A percentile compares a stretch with the other conserved stretches of the same genome.
Evolutionary conservation across 345 rosid genomes (phyloP).

Genomic region (Hibiscus mutabilis): DNA sequence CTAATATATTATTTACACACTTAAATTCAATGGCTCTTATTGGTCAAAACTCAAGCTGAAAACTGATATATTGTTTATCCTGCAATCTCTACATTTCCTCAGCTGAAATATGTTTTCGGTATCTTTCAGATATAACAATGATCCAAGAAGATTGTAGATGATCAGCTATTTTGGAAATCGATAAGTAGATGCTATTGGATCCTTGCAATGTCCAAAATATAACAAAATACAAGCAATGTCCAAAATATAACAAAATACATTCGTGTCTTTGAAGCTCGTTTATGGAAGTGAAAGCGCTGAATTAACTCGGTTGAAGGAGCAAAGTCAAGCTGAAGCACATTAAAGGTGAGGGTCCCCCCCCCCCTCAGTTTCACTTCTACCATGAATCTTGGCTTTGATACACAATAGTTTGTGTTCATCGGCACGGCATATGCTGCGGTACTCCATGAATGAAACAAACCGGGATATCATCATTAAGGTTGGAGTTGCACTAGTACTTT

Average conservation of each 20-base stretch:
- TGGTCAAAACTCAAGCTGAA: neutral
- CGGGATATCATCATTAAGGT: neutral
- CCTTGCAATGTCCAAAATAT: constrained; percentile 1
- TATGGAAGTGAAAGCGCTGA: neutral
- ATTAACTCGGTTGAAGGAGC: neutral
- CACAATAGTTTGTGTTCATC: neutral
- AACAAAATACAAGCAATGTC: neutral
- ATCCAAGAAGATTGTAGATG: neutral
- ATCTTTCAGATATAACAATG: neutral
- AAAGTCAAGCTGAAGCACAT: neutral
- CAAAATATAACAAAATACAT: neutral
- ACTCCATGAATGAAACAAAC: neutral
- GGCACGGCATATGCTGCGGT: neutral
- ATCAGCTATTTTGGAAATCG: neutral
- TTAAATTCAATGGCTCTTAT: neutral
- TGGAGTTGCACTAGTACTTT: neutral
- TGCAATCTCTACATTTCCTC: neutral
- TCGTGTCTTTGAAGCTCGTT: neutral
- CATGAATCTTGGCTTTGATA: neutral
- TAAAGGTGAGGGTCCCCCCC: neutral
- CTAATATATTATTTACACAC: neutral
- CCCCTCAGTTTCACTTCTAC: neutral
- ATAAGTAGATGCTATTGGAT: neutral
- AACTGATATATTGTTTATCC: neutral
- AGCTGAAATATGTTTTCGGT: neutral